Evolutionary conservation across 1,284 basidiomycete genomes (phyloP).

Genomic region (Cutaneotrichosporon sp.): DNA sequence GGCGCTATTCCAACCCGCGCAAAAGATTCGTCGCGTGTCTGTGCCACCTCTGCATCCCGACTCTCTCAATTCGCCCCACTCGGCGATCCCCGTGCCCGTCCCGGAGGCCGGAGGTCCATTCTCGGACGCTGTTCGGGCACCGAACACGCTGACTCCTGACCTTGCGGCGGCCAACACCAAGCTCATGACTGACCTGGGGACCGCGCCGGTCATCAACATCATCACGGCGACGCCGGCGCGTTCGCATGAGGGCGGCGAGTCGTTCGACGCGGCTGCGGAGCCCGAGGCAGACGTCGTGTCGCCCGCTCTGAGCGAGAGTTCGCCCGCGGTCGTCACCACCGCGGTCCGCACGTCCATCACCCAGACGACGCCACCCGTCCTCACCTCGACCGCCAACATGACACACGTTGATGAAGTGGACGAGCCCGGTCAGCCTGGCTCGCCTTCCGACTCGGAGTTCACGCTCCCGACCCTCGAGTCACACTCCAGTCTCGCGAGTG

Average conservation of each 20-base stretch:
- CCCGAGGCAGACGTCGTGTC: background rate
- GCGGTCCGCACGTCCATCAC: conserved; percentile 3
- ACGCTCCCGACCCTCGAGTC: conserved; percentile 8
- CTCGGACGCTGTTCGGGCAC: background rate
- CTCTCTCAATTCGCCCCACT: conserved; percentile 9
- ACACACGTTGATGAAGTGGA: too few relatives aligned
- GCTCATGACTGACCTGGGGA: background rate
- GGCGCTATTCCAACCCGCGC: conserved; percentile 3
- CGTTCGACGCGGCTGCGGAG: background rate
- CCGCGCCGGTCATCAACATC: conserved; percentile 6
- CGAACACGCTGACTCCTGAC: background rate
- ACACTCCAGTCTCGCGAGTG: background rate
- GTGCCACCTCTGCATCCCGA: conserved; percentile 7
- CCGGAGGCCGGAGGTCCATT: background rate
- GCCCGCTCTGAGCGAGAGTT: background rate
- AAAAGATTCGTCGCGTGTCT: conserved; percentile 7
- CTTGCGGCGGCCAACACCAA: background rate
- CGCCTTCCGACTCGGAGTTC: conserved; percentile 4
- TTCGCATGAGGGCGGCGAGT: background rate
- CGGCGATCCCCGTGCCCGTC: background rate
- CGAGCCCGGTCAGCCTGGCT: background rate
- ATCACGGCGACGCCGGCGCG: conserved; percentile 5
- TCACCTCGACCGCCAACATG: background rate
- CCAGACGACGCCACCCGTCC: background rate
- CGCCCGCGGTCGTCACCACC: conserved; percentile 2